A percentile compares a stretch with the other conserved stretches of the same genome.
Evolutionary conservation across 2,329 filamentous ascomycete genomes (phyloP).

Genomic region (Colletotrichum australisinense): DNA sequence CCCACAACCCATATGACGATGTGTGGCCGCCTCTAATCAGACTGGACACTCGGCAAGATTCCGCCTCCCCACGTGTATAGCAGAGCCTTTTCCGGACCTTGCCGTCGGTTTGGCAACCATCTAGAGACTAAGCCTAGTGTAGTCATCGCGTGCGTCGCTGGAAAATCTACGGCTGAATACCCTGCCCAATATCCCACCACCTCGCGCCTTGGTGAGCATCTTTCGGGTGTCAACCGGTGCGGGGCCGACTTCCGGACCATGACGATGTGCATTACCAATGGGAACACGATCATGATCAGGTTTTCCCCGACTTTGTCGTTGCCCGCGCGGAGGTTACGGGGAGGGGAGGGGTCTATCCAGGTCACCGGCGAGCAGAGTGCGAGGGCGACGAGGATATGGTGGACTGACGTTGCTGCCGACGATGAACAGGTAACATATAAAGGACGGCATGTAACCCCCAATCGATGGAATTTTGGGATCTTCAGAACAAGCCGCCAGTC

Average conservation of each 20-base stretch:
- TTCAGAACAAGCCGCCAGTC: constrained; percentile 29
- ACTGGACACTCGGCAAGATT: constrained; percentile 14
- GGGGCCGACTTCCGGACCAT: constrained; percentile 24
- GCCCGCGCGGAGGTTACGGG: constrained; percentile 2
- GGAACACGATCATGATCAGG: neutral
- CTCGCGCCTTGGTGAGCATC: neutral
- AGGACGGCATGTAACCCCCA: constrained; percentile 9
- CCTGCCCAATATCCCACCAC: constrained; percentile 6
- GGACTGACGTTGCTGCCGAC: constrained; percentile 12
- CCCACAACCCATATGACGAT: constrained; percentile 19
- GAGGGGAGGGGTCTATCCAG: neutral
- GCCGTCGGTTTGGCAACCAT: constrained; percentile 10
- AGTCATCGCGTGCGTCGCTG: neutral
- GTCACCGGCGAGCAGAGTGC: neutral
- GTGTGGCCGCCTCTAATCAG: neutral
- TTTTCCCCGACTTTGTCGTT: constrained; percentile 14
- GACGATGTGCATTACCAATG: constrained; percentile 21
- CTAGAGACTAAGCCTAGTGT: neutral
- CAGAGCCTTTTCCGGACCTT: neutral
- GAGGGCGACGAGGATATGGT: neutral
- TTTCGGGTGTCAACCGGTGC: constrained; percentile 2
- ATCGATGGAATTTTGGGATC: neutral
- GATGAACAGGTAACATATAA: constrained; percentile 16
- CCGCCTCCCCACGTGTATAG: constrained; percentile 6
- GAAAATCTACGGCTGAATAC: constrained; percentile 5